These are phyloP conservation scores for Leavenworthia alabamica DNA, from an alignment of 345 rosid genomes.

Conservation along the genomic window DNA sequence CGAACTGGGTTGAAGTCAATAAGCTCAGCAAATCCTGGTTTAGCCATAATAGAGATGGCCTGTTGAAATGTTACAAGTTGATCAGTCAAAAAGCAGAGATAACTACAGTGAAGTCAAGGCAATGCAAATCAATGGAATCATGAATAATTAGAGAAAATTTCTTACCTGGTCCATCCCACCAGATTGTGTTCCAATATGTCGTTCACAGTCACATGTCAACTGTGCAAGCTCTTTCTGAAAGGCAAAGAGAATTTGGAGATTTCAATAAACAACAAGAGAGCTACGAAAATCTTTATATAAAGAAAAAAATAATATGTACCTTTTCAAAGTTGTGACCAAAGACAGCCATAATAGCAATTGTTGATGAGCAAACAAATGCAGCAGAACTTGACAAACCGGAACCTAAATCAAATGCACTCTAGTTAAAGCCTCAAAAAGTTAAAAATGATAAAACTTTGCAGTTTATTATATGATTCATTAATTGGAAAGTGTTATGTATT, in stretches of 20 bases:
- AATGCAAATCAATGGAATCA: background rate
- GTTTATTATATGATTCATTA: background rate
- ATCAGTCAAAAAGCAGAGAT: background rate
- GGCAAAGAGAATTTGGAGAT: background rate
- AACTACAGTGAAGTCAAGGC: background rate
- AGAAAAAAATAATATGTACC: slow-evolving; percentile 37
- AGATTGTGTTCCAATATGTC: slow-evolving; percentile 93
- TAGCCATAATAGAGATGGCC: slow-evolving; percentile 99
- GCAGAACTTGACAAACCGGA: slow-evolving; percentile 95
- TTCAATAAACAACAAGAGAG: background rate
- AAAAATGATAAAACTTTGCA: background rate
- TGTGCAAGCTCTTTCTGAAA: slow-evolving; percentile 95
- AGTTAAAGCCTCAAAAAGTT: background rate
- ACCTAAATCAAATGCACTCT: slow-evolving; percentile 40
- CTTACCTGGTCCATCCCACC: slow-evolving; percentile 99
- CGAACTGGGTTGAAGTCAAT: slow-evolving; percentile 97
- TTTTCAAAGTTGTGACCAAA: slow-evolving; percentile 58
- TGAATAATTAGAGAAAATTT: background rate
- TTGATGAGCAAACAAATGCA: slow-evolving; percentile 91
- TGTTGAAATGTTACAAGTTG: slow-evolving; percentile 17
- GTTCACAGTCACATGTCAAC: slow-evolving; percentile 88
- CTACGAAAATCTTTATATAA: background rate
- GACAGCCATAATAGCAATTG: slow-evolving; percentile 91
- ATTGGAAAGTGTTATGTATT: background rate
- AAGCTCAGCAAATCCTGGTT: slow-evolving; percentile 94